A percentile compares a stretch with the other conserved stretches of the same genome.
These are phyloP conservation scores for Nicotiana obtusifolia DNA, from an alignment of 257 asterid species.

Conservation along the genomic window DNA sequence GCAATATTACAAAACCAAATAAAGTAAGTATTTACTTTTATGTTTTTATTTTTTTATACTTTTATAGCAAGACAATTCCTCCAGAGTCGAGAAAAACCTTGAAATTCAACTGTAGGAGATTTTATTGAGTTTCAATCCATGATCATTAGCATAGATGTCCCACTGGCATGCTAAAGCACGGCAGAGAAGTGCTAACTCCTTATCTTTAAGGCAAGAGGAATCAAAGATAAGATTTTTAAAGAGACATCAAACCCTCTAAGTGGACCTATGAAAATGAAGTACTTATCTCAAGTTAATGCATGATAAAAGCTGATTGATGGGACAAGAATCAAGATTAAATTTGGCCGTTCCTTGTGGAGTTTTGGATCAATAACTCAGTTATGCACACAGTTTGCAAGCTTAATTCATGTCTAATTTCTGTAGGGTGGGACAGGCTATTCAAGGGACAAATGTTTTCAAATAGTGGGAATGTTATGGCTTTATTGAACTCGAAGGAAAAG, in stretches of 20 bases:
- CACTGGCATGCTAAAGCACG: constrained; percentile 3
- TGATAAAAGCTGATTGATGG: constrained; percentile 13
- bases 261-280: constrained; percentile 8
- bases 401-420: not conserved
- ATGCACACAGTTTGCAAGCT: not conserved
- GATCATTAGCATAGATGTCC: constrained; percentile 2
- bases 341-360: not conserved
- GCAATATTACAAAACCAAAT: not conserved
- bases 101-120: not conserved
- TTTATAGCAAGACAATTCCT: not conserved
- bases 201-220: constrained; percentile 13
- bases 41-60: no score
- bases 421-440: not conserved
- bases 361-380: not conserved
- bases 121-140: not conserved
- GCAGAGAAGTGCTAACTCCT: not conserved
- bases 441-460: not conserved
- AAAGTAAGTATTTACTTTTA: not conserved
- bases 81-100: not conserved
- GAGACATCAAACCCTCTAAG: constrained; percentile 2
- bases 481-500: not conserved
- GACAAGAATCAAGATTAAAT: not conserved
- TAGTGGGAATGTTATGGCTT: not conserved
- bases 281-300: constrained; percentile 8
- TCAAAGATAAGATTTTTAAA: constrained; percentile 8